These are phyloP conservation scores for Myxozyma geophila DNA, from an alignment of 805 yeast species.

Conservation along the genomic window DNA sequence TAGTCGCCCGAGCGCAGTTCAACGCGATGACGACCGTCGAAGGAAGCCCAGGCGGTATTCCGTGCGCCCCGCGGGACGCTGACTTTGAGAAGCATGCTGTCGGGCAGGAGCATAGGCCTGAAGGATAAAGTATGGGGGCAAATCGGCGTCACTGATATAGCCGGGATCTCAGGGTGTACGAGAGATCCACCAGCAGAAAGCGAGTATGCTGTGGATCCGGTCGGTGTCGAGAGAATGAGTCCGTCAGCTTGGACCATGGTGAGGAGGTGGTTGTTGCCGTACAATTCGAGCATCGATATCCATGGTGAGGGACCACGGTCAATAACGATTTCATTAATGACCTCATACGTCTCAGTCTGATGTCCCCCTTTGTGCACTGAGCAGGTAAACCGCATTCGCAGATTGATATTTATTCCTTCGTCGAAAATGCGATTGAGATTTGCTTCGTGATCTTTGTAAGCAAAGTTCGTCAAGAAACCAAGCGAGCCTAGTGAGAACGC, in stretches of 20 bases:
- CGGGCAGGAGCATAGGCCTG: conserved; percentile 90
- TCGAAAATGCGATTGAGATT: conserved; percentile 62
- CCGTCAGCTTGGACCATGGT: conserved; percentile 97
- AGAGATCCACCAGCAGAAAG: conserved; percentile 93
- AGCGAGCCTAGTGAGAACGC: conserved; percentile 75
- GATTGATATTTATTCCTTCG: conserved; percentile 73
- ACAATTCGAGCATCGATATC: conserved; percentile 84
- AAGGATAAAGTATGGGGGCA: conserved; percentile 95
- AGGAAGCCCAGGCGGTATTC: conserved; percentile 94
- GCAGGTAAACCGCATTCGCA: conserved; percentile 88
- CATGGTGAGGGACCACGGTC: conserved; percentile 95
- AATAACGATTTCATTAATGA: conserved; percentile 84
- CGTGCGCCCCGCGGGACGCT: conserved; percentile 79
- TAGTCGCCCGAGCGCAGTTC: conserved; percentile 84
- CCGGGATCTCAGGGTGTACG: conserved; percentile 92
- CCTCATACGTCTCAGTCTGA: conserved; percentile 55
- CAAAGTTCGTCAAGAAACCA: conserved; percentile 80
- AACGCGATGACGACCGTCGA: conserved; percentile 88
- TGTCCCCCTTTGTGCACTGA: conserved; percentile 59
- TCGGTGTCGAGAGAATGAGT: conserved; percentile 87
- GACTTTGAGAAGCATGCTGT: conserved; percentile 82
- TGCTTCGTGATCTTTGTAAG: conserved; percentile 71
- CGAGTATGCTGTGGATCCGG: conserved; percentile 95
- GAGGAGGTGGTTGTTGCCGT: conserved; percentile 81
- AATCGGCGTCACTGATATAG: conserved; percentile 90